Evolutionary conservation across 23 red algal species (phyloP), one percentile per base, ranked within the genome.

Genomic region (Gracilaria vermiculophylla): DNA sequence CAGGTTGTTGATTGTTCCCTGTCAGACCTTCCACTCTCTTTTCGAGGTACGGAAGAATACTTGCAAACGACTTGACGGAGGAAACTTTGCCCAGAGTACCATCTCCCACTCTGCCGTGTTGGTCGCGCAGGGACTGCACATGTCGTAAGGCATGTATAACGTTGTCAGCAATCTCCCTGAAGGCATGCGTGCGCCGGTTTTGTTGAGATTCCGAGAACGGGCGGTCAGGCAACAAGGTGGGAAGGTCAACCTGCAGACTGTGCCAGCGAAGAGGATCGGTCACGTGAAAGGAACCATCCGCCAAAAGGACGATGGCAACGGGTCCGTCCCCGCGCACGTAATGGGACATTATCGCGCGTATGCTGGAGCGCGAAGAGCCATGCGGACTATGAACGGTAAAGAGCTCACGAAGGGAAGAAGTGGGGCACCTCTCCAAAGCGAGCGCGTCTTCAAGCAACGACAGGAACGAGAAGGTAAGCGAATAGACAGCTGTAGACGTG

Each of bases 221-320:
- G 2, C 42, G 39, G 29, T 53, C 32, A 16, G 71, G 48, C 14
- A 47, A 60, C 34, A 49, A 57, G 3, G 51, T 35, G 10, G 55
- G 57, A 10, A 70, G 35, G 20, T 67, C 75, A 54, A 53, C 74
- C 34, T 76, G 50, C 32, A 75, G 65, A 33, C 34, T 74, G 27
- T 78, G 34, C 87, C 87, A 91, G 41, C 58, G 73, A 20, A 91
- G 39, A 14, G 87, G 87, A 28, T 69, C 87, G 24, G 87, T 76
- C 1, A 75, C 75, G 25, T 91, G 75, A 44, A 91, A 60, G 2
- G 55, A 53, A 13, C 76, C 75, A n/a, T 80, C 75, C 12, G 61
- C 19, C 28, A 57, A 43, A 10, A 81, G 47, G 25, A 75, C 53
- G 71, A 91, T 55, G 36, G 87, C 87, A 36, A 91, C 62, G 1